Conservation (phyloP, 495 filamentous ascomycete species). For the Paragyromitra xinjiangensis region DNA sequence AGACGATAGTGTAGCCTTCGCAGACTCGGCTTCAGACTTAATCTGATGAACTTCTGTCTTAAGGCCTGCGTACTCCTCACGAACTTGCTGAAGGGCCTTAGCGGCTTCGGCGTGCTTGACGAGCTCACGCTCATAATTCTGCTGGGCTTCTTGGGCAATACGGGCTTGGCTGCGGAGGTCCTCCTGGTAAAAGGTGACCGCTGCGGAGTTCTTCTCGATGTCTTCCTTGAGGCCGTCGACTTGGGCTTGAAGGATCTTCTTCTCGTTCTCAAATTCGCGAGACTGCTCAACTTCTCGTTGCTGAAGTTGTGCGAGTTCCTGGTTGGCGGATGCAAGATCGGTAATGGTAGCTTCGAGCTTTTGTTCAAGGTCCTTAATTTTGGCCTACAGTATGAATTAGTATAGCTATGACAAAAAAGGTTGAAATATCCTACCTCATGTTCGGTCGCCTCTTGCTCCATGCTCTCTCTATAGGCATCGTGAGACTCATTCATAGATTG, state of each 20-base stretch:
- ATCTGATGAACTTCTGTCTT: constrained; percentile 76
- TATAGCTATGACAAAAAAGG: not conserved
- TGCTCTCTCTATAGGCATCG: constrained; percentile 85
- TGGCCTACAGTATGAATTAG: constrained; percentile 58
- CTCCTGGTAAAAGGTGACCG: constrained; percentile 82
- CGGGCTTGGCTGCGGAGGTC: constrained; percentile 91
- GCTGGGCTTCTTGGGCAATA: constrained; percentile 90
- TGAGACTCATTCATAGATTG: constrained; percentile 78
- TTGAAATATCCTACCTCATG: constrained; percentile 65
- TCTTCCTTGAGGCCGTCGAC: constrained; percentile 86
- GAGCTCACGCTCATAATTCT: constrained; percentile 92
- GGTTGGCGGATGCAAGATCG: constrained; percentile 81
- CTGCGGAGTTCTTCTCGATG: constrained; percentile 76
- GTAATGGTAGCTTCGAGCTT: constrained; percentile 79
- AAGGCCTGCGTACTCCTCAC: constrained; percentile 80
- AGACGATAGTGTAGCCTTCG: constrained; percentile 76
- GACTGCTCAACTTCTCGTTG: constrained; percentile 77
- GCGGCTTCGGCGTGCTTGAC: constrained; percentile 94
- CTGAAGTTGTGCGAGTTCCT: constrained; percentile 78
- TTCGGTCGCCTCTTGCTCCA: constrained; percentile 73
- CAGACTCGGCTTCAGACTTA: constrained; percentile 81
- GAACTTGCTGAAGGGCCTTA: constrained; percentile 77
- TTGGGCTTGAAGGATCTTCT: constrained; percentile 74
- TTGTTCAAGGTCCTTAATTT: constrained; percentile 79
- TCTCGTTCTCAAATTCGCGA: constrained; percentile 82